Evolutionary conservation across 139 green algal species (phyloP).

Genomic region (Picocystis salinarum): DNA sequence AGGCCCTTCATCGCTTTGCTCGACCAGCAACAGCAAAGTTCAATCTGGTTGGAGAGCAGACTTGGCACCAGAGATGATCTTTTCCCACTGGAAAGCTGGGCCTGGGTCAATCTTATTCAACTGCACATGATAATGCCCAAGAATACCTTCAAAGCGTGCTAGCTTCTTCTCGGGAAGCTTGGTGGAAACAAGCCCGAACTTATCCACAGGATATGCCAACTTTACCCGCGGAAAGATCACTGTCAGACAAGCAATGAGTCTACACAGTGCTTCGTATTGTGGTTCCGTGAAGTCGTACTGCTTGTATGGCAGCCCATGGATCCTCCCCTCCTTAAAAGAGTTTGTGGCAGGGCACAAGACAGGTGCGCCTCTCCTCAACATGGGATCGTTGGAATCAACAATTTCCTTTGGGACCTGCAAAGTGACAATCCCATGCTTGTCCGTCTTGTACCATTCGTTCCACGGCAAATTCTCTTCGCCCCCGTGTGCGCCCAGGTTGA

Average conservation of each 20-base stretch:
- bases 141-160: background rate
- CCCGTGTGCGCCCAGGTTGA: conserved; percentile 2
- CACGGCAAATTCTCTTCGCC: no score
- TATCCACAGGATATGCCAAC: no score
- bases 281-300: background rate
- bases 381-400: no score
- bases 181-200: background rate
- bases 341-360: no score
- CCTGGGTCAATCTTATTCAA: conserved; percentile 1
- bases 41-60: no score
- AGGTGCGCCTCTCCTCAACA: no score
- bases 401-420: no score
- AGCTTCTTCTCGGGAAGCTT: background rate
- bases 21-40: no score
- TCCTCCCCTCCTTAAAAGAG: background rate
- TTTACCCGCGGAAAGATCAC: background rate
- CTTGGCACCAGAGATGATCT: no score
- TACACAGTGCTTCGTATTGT: background rate
- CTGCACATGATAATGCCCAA: conserved; percentile 6
- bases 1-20: no score
- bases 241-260: background rate
- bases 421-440: no score
- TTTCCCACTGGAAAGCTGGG: conserved; percentile 1
- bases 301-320: background rate
- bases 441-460: no score